phyloP scores from a whole-genome alignment of 2,329 filamentous ascomycete species.

The Cladosporium sp. region DNA sequence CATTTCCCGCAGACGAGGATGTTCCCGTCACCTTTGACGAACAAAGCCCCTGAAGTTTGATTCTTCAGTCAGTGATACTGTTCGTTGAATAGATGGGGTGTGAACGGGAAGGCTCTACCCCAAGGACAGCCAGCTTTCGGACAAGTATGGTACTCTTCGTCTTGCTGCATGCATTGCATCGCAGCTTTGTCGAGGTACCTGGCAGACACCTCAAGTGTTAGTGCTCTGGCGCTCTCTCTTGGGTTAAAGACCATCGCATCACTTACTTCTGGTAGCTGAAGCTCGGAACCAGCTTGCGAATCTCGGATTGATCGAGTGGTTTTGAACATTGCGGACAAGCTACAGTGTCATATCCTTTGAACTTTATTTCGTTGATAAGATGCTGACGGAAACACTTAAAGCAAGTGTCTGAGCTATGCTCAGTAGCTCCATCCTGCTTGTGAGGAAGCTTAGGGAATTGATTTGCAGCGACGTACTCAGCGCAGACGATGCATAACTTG shows the following conservation, averaged over 20 bases:
- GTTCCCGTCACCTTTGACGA: conserved; percentile 18
- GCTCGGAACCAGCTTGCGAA: conserved; percentile 12
- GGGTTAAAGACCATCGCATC: too few relatives aligned
- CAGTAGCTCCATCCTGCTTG: background rate
- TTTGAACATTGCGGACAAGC: conserved; percentile 19
- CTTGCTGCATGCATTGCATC: background rate
- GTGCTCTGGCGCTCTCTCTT: background rate
- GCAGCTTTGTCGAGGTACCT: conserved; percentile 16
- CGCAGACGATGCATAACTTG: conserved; percentile 18
- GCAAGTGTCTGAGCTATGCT: conserved; percentile 12
- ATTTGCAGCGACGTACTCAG: conserved; percentile 4
- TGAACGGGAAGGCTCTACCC: background rate
- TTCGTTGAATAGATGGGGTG: too few relatives aligned
- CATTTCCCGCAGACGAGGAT: conserved; percentile 25
- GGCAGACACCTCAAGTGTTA: too few relatives aligned
- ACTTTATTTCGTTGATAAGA: conserved; percentile 11
- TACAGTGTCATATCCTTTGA: conserved; percentile 1
- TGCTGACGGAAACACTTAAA: conserved; percentile 20
- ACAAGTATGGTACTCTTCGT: conserved; percentile 6
- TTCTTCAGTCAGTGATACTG: too few relatives aligned
- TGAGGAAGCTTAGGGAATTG: conserved; percentile 13
- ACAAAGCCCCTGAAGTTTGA: conserved; percentile 12
- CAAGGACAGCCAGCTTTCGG: background rate
- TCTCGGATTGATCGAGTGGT: conserved; percentile 14
- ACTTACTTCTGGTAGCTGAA: conserved; percentile 13